Percentiles rank a stretch among this genome's conserved stretches.
Conservation (phyloP, 2,329 filamentous ascomycete genomes). For the Diaporthe vaccinii region DNA sequence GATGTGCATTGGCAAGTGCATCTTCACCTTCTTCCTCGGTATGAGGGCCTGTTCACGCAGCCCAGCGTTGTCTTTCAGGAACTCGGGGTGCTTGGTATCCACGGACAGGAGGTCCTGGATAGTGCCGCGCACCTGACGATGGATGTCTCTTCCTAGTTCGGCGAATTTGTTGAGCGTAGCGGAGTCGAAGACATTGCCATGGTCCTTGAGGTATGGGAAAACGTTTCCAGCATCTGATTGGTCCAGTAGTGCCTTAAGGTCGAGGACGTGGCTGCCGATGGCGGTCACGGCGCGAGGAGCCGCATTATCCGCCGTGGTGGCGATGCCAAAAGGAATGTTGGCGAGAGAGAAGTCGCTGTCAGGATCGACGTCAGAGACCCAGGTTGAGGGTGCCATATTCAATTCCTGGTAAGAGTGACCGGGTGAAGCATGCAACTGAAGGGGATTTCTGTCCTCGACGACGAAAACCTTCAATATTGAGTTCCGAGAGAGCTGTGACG, state of each 20-base stretch:
- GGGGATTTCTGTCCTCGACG: background rate
- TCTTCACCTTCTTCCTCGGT: constrained; percentile 69
- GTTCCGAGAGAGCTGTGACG: background rate
- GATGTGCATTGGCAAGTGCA: constrained; percentile 82
- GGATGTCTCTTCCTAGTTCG: constrained; percentile 75
- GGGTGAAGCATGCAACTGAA: background rate
- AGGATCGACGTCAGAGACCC: constrained; percentile 50
- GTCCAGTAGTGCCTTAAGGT: constrained; percentile 73
- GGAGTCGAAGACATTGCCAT: constrained; percentile 45
- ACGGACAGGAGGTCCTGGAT: constrained; percentile 76
- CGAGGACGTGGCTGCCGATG: constrained; percentile 76
- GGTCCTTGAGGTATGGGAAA: constrained; percentile 42
- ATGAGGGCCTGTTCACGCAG: constrained; percentile 72
- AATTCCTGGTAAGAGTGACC: background rate
- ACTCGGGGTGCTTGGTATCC: constrained; percentile 69
- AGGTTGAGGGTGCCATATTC: constrained; percentile 42
- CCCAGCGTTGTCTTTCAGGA: constrained; percentile 72
- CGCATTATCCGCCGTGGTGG: constrained; percentile 64
- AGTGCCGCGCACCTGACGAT: constrained; percentile 76
- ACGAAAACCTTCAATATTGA: background rate
- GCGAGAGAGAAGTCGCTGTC: constrained; percentile 78
- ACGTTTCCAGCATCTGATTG: constrained; percentile 67
- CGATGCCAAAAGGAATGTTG: constrained; percentile 84
- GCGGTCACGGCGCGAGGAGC: constrained; percentile 71
- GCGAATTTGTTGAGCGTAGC: constrained; percentile 72